phyloP scores from a whole-genome alignment of 1,284 basidiomycete genomes.

The Boletus smithii region DNA sequence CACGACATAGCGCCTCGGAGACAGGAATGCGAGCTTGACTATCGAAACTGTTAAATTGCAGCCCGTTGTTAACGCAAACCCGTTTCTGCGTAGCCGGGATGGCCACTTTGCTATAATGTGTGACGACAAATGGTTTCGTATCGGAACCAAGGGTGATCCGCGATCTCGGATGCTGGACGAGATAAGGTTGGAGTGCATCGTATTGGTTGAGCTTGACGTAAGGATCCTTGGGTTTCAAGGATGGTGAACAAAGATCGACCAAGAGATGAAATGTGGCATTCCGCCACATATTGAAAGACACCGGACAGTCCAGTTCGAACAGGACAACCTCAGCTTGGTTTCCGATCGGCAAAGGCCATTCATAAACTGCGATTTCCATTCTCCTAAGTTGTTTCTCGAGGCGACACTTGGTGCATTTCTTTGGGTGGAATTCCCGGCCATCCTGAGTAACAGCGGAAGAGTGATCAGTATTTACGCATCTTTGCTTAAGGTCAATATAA shows the following conservation, averaged over 20 bases:
- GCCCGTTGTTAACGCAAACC: conserved; percentile 38
- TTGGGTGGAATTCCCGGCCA: conserved; percentile 4
- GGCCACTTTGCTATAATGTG: conserved; percentile 35
- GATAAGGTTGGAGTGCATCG: conserved; percentile 8
- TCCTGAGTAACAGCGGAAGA: neutral
- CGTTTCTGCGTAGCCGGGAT: conserved; percentile 28
- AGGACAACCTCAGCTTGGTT: conserved; percentile 32
- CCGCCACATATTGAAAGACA: conserved; percentile 43
- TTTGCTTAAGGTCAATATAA: conserved; percentile 16
- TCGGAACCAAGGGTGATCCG: conserved; percentile 40
- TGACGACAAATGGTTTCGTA: conserved; percentile 38
- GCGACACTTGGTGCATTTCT: conserved; percentile 35
- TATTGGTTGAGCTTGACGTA: conserved; percentile 18
- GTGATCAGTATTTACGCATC: conserved; percentile 7
- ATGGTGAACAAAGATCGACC: conserved; percentile 29
- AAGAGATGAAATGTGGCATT: conserved; percentile 39
- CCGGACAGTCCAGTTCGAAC: conserved; percentile 46
- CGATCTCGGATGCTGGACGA: conserved; percentile 14
- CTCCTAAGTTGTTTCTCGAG: conserved; percentile 17
- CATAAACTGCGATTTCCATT: conserved; percentile 40
- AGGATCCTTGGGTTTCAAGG: neutral
- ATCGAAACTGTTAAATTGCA: conserved; percentile 28
- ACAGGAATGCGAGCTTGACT: conserved; percentile 13
- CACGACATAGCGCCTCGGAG: conserved; percentile 7
- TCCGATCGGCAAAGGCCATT: conserved; percentile 48